Conservation (phyloP, 495 filamentous ascomycete species). For the Aspergillus sclerotiicarbonarius region DNA sequence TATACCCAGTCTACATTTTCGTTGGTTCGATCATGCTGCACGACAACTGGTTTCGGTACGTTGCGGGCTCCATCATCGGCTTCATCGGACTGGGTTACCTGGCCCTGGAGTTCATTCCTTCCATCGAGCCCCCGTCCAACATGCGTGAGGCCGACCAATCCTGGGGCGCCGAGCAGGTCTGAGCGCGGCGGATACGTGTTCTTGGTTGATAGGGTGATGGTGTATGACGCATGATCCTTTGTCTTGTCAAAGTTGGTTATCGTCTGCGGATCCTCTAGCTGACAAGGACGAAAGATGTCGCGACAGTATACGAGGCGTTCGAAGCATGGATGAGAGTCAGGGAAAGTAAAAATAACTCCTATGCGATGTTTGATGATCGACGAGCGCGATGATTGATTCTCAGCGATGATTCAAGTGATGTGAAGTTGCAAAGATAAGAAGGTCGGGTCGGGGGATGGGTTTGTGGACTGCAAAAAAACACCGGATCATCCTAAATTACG, state of each 20-base stretch:
- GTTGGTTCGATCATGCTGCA: constrained; percentile 80
- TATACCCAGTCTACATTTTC: constrained; percentile 84
- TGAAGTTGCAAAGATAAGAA: constrained; percentile 3
- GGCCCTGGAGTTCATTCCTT: constrained; percentile 88
- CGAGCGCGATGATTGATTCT: constrained; percentile 23
- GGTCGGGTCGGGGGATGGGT: not conserved
- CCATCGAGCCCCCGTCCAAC: constrained; percentile 95
- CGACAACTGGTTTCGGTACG: constrained; percentile 50
- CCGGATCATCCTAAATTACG: not conserved
- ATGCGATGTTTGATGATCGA: constrained; percentile 21
- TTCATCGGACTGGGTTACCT: constrained; percentile 75
- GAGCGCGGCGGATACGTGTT: constrained; percentile 19
- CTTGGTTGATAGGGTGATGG: not conserved
- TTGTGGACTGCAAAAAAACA: not conserved
- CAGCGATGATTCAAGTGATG: constrained; percentile 16
- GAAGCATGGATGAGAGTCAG: constrained; percentile 6
- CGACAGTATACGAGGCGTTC: constrained; percentile 4
- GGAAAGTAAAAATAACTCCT: constrained; percentile 2
- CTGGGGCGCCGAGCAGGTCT: constrained; percentile 92
- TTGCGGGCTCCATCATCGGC: constrained; percentile 71
- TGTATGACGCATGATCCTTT: constrained; percentile 1
- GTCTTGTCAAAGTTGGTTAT: not conserved
- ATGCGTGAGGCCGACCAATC: constrained; percentile 90
- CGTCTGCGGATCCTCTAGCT: not conserved
- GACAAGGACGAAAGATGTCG: not conserved